These are phyloP conservation scores for Coemansia pectinata DNA, from an alignment of 192 early-diverging fungal species.

Conservation along the genomic window DNA sequence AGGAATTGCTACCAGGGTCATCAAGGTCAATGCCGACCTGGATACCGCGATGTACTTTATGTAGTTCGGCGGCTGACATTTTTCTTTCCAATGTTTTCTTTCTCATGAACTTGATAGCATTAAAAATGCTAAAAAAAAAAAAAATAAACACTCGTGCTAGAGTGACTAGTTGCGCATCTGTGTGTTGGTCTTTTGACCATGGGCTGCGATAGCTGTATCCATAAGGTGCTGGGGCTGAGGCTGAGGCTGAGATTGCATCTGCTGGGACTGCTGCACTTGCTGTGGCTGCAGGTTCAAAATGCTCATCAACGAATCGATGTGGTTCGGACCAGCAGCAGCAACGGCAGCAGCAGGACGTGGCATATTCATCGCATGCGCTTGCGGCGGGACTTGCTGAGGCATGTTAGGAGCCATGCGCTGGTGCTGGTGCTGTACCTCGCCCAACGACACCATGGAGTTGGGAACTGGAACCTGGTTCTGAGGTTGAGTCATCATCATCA, in stretches of 20 bases:
- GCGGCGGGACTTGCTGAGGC: conserved; percentile 8
- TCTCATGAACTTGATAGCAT: neutral
- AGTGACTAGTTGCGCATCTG: neutral
- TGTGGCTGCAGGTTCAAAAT: conserved; percentile 20
- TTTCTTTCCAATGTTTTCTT: neutral
- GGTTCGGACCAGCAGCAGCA: conserved; percentile 8
- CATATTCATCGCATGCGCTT: conserved; percentile 6
- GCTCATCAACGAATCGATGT: conserved; percentile 36
- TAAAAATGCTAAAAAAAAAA: neutral
- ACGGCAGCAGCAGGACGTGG: neutral
- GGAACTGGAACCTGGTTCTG: conserved; percentile 1
- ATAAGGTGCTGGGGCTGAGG: neutral
- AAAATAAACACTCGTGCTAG: neutral
- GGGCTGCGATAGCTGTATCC: neutral
- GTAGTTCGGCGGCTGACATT: neutral
- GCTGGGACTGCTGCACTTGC: conserved; percentile 2
- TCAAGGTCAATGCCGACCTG: conserved; percentile 20
- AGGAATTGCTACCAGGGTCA: conserved; percentile 13
- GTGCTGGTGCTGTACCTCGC: conserved; percentile 8
- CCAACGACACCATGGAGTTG: neutral
- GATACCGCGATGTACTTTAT: conserved; percentile 35
- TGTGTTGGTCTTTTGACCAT: neutral
- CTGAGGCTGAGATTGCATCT: neutral
- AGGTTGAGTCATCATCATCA: conserved; percentile 38
- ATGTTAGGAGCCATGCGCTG: conserved; percentile 8